A percentile compares a stretch with the other conserved stretches of the same genome.
Conservation (phyloP, 257 asterid genomes). For the Datura wrightii region DNA sequence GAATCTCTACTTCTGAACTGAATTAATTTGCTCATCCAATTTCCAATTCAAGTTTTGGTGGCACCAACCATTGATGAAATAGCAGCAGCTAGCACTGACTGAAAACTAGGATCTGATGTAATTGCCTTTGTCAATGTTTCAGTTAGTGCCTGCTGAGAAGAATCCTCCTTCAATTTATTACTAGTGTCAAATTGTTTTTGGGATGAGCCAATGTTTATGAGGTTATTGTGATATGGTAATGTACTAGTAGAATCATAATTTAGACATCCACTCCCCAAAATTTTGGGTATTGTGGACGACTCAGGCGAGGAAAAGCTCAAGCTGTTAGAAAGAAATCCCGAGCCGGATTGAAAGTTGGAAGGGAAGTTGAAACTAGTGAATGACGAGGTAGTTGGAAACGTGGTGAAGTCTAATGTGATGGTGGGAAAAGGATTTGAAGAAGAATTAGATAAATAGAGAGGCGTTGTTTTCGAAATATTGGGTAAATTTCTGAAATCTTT, state of each 20-base stretch:
- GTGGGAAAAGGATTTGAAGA: constrained; percentile 63
- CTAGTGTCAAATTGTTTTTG: constrained; percentile 41
- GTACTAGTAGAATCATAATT: constrained; percentile 35
- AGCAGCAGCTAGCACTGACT: constrained; percentile 71
- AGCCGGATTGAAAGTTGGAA: constrained; percentile 38
- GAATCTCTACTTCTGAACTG: background rate
- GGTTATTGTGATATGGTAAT: constrained; percentile 36
- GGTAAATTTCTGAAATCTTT: constrained; percentile 31
- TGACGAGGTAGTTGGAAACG: constrained; percentile 49
- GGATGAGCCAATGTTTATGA: constrained; percentile 35
- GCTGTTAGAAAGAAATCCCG: constrained; percentile 52
- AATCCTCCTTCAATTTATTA: constrained; percentile 34
- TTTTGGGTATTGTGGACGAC: constrained; percentile 40
- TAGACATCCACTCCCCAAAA: constrained; percentile 48
- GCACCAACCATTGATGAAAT: constrained; percentile 65
- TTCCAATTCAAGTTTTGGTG: constrained; percentile 15
- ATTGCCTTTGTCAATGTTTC: constrained; percentile 81
- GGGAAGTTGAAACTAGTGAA: constrained; percentile 47
- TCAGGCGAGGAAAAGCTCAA: constrained; percentile 54
- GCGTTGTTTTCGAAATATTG: constrained; percentile 40
- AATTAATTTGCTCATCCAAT: constrained; percentile 9
- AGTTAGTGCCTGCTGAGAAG: constrained; percentile 65
- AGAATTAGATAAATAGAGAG: constrained; percentile 51
- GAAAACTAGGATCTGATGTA: constrained; percentile 75
- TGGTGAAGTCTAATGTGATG: constrained; percentile 81